phyloP scores from a whole-genome alignment of 202 grass and related monocot genomes.

The Panicum virgatum region DNA sequence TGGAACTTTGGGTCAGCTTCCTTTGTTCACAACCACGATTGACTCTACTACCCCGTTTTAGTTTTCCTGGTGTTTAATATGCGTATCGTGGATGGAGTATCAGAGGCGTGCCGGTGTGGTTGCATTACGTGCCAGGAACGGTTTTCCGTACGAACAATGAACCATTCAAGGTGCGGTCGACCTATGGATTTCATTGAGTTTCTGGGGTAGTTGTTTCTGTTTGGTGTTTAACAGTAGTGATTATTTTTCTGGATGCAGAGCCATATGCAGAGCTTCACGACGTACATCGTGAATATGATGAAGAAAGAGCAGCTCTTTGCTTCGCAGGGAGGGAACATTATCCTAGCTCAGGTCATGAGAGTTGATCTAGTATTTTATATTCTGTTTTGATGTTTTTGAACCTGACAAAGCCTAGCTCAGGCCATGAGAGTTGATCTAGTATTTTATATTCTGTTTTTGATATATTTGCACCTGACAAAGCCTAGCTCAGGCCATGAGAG shows the following conservation, averaged over 20 bases:
- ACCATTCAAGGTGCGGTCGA: slow-evolving; percentile 74
- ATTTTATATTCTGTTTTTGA: background rate
- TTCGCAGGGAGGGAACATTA: slow-evolving; percentile 92
- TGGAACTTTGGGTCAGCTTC: slow-evolving; percentile 77
- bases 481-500: slow-evolving; percentile 65
- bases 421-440: slow-evolving; percentile 11
- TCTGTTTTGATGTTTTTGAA: background rate
- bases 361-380: background rate
- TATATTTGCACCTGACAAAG: slow-evolving; percentile 12
- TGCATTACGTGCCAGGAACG: slow-evolving; percentile 88
- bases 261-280: slow-evolving; percentile 86
- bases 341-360: slow-evolving; percentile 72
- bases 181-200: background rate
- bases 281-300: slow-evolving; percentile 87
- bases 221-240: background rate
- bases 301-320: slow-evolving; percentile 81
- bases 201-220: background rate
- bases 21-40: background rate
- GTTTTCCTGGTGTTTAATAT: slow-evolving; percentile 5
- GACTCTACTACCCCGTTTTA: background rate
- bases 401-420: slow-evolving; percentile 67
- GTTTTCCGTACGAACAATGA: slow-evolving; percentile 76
- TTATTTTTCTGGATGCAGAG: slow-evolving; percentile 42
- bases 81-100: background rate
- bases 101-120: slow-evolving; percentile 89